Percentiles rank a stretch among this genome's conserved stretches.
Evolutionary conservation across 139 green algal genomes (phyloP).

Genomic region (Choricystis sp.): DNA sequence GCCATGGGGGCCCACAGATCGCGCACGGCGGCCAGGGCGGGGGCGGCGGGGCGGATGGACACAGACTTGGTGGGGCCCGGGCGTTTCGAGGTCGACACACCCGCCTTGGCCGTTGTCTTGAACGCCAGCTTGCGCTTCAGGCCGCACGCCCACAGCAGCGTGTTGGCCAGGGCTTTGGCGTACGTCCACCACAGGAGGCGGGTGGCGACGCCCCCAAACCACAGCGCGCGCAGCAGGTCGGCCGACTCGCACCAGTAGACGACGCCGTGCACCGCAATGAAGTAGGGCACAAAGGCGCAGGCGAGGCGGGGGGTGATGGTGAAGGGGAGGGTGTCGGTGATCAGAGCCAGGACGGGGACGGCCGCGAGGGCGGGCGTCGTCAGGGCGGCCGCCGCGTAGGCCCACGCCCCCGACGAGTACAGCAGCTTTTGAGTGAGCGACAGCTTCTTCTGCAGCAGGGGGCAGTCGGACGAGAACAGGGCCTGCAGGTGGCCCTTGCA

Average conservation of each 20-base stretch:
- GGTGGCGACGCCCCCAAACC: slow-evolving; percentile 18
- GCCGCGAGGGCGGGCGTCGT: neutral
- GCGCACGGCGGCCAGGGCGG: neutral
- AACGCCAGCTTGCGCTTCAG: slow-evolving; percentile 6
- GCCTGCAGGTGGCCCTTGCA: slow-evolving; percentile 35
- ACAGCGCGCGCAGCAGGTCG: slow-evolving; percentile 7
- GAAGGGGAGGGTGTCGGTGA: neutral
- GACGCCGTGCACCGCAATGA: neutral
- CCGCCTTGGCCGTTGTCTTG: slow-evolving; percentile 21
- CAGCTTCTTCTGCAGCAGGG: slow-evolving; percentile 11
- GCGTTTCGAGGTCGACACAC: slow-evolving; percentile 1
- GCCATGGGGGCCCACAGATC: neutral
- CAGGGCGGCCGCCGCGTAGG: slow-evolving; percentile 1
- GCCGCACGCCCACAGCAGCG: neutral
- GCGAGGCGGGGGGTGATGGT: neutral
- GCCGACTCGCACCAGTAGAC: neutral
- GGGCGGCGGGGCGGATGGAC: slow-evolving; percentile 5
- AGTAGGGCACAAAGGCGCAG: neutral
- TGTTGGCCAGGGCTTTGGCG: slow-evolving; percentile 6
- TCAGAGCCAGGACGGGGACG: neutral
- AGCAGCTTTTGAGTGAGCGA: slow-evolving; percentile 8
- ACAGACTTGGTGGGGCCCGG: neutral
- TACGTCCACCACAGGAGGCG: slow-evolving; percentile 19
- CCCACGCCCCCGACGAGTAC: slow-evolving; percentile 9
- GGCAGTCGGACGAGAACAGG: slow-evolving; percentile 17